These are phyloP conservation scores for Trichosporon inkin DNA, from an alignment of 1,284 basidiomycete genomes.

Conservation along the genomic window DNA sequence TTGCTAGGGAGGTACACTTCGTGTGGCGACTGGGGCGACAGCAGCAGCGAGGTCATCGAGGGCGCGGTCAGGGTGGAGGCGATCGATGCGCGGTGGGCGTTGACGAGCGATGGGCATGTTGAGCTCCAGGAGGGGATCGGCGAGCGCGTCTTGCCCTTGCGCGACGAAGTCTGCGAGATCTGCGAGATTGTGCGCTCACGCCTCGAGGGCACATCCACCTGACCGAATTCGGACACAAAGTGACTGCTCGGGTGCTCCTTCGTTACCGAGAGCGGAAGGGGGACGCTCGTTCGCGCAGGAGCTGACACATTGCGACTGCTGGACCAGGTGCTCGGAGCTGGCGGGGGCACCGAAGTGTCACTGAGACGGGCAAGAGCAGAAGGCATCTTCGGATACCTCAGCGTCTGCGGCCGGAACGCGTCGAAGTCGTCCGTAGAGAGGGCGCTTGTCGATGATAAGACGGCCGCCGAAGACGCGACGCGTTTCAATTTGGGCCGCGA, in stretches of 20 bases:
- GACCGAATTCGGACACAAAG: conserved; percentile 4
- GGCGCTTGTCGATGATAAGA: background rate
- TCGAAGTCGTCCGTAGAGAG: conserved; percentile 16
- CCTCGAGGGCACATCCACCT: conserved; percentile 4
- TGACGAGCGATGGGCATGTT: conserved; percentile 22
- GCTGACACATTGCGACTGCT: background rate
- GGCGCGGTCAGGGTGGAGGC: conserved; percentile 24
- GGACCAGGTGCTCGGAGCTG: background rate
- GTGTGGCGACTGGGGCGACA: conserved; percentile 20
- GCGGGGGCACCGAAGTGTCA: conserved; percentile 13
- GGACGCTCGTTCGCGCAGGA: background rate
- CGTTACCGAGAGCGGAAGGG: background rate
- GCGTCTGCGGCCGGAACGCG: conserved; percentile 22
- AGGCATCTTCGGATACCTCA: conserved; percentile 26
- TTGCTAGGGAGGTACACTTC: conserved; percentile 11
- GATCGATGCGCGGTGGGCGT: conserved; percentile 22
- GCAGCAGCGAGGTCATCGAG: conserved; percentile 20
- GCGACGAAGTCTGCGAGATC: conserved; percentile 7
- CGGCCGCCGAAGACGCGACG: conserved; percentile 5
- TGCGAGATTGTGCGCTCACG: conserved; percentile 1
- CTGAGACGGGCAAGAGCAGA: conserved; percentile 25
- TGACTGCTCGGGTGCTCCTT: background rate
- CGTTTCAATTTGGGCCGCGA: conserved; percentile 10
- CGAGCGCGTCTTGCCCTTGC: conserved; percentile 17
- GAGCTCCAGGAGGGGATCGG: conserved; percentile 24